Percentiles rank a stretch among this genome's conserved stretches.
Conservation (phyloP, 169 alveolate genomes). For the Plasmodium vivax region DNA sequence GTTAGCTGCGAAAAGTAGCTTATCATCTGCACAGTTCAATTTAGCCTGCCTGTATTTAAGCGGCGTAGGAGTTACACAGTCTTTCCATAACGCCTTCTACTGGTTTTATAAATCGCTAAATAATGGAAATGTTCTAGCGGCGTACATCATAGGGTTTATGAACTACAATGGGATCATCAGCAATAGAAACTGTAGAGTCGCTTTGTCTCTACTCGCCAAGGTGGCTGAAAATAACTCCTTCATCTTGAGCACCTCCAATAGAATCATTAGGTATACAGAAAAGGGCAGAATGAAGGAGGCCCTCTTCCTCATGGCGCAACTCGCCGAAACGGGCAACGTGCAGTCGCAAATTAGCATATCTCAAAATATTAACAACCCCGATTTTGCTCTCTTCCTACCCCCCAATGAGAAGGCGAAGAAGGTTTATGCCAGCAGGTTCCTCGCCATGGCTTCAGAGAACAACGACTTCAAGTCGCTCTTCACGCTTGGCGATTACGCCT, state of each 20-base stretch:
- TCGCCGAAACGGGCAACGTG: slow-evolving; percentile 67
- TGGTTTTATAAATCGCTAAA: slow-evolving; percentile 64
- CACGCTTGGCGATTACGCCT: slow-evolving; percentile 68
- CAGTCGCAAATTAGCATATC: slow-evolving; percentile 50
- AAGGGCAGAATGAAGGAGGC: slow-evolving; percentile 67
- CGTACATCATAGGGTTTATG: slow-evolving; percentile 55
- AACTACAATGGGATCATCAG: slow-evolving; percentile 59
- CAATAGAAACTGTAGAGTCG: slow-evolving; percentile 42
- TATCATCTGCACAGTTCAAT: slow-evolving; percentile 66
- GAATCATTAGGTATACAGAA: slow-evolving; percentile 59
- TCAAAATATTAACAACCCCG: not conserved
- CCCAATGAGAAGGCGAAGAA: slow-evolving; percentile 32
- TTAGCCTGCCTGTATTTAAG: slow-evolving; percentile 59
- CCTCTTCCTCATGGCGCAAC: slow-evolving; percentile 46
- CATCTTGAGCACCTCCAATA: slow-evolving; percentile 48
- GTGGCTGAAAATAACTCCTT: slow-evolving; percentile 60
- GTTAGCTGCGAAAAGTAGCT: slow-evolving; percentile 38
- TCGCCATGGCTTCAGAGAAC: slow-evolving; percentile 68
- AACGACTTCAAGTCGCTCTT: slow-evolving; percentile 36
- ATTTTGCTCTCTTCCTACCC: slow-evolving; percentile 51
- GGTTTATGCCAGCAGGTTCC: slow-evolving; percentile 63
- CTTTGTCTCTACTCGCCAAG: slow-evolving; percentile 46
- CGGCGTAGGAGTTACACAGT: slow-evolving; percentile 53
- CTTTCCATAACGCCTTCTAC: slow-evolving; percentile 51
- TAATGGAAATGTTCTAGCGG: slow-evolving; percentile 67